Evolutionary conservation across 2,329 filamentous ascomycete genomes (phyloP).

Genomic region (Fusarium ramigenum): DNA sequence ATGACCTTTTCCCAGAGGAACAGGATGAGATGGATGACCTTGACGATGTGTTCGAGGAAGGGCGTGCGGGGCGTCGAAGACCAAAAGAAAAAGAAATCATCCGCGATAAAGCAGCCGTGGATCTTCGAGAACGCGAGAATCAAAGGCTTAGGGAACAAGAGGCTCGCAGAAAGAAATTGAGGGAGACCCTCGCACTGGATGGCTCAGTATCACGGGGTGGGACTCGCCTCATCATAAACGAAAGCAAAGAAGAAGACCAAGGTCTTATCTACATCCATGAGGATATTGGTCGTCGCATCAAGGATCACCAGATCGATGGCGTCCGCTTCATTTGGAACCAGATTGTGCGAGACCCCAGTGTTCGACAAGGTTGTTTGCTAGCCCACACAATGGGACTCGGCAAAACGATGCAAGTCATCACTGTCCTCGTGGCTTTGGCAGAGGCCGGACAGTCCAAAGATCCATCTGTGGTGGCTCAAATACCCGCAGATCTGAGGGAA

Average conservation of each 20-base stretch:
- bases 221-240: slow-evolving; percentile 71
- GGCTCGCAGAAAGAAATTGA: slow-evolving; percentile 59
- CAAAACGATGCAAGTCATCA: slow-evolving; percentile 92
- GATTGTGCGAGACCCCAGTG: slow-evolving; percentile 68
- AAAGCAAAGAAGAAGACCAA: slow-evolving; percentile 68
- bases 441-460: slow-evolving; percentile 71
- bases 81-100: slow-evolving; percentile 50
- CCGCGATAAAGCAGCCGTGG: slow-evolving; percentile 53
- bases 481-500: slow-evolving; percentile 71
- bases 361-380: slow-evolving; percentile 79
- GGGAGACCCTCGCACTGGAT: slow-evolving; percentile 55
- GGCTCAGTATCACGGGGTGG: slow-evolving; percentile 56
- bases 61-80: slow-evolving; percentile 36
- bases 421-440: slow-evolving; percentile 78
- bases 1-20: slow-evolving; percentile 25
- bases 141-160: slow-evolving; percentile 64
- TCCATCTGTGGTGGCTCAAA: slow-evolving; percentile 66
- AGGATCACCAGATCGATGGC: slow-evolving; percentile 82
- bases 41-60: slow-evolving; percentile 25
- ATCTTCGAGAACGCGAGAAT: slow-evolving; percentile 65
- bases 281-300: slow-evolving; percentile 72
- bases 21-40: slow-evolving; percentile 7
- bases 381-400: slow-evolving; percentile 93
- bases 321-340: slow-evolving; percentile 92
- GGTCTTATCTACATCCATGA: slow-evolving; percentile 71